Evolutionary conservation across 306 rosid genomes (phyloP), one percentile per base, ranked within the genome.

Genomic region (Elaeagnus macrophylla): DNA sequence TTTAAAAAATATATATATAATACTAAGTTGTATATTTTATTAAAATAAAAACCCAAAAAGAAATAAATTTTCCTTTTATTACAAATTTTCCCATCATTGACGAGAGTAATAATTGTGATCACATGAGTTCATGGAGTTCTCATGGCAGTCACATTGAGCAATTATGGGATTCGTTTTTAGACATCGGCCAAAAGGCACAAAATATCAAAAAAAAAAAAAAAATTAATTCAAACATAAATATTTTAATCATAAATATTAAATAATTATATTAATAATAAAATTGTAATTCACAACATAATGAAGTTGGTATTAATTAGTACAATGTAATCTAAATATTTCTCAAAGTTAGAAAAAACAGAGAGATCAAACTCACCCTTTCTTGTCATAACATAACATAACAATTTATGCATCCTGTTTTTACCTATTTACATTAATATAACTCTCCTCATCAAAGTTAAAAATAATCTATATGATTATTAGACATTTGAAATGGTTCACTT

Each of bases 21-120:
- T n/a, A n/a, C n/a, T n/a, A n/a, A n/a, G n/a, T n/a, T n/a, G n/a
- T n/a, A n/a, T n/a, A n/a, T n/a, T n/a, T n/a, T n/a, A n/a, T n/a
- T n/a, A n/a, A n/a, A 56, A 73, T 71, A 73, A 68, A 71, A 41
- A 38, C 14, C 32, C 3, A 25, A 32, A 36, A 10, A 55, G 10
- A 25, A 38, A 48, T 53, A 38, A 36, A 32, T 40, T 73, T 73
- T 60, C 63, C 39, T 54, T 72, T 71, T 75, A 59, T 42, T 68
- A 39, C 57, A 65, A 54, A 19, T 61, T 60, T 75, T 71, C 57
- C 62, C 77, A 72, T 73, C 77, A 81, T 75, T 80, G 78, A 72
- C 78, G 57, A 65, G 64, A 78, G 83, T 81, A 80, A 86, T 91
- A 69, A 91, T 91, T 81, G 80, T 76, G 66, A 69, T 84, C 95